These are phyloP conservation scores for Oryza nivara DNA, from an alignment of 176 grass and related monocot genomes.

Conservation along the genomic window DNA sequence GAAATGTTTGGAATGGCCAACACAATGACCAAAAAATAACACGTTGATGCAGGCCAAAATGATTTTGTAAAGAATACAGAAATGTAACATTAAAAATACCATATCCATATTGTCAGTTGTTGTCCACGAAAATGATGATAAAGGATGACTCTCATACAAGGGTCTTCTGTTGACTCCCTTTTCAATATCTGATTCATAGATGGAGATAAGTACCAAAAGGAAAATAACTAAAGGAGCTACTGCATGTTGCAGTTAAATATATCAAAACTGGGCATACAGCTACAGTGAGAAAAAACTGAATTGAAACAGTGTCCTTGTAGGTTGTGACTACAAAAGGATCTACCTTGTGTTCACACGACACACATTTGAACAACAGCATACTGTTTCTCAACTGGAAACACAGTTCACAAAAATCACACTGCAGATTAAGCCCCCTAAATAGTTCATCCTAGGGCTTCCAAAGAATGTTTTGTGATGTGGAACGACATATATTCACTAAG, in stretches of 20 bases:
- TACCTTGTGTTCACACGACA: not conserved
- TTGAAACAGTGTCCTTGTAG: not conserved
- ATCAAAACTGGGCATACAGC: too few species aligned
- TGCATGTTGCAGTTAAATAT: conserved; percentile 8
- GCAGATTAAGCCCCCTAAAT: too few species aligned
- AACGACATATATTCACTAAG: too few species aligned
- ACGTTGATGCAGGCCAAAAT: not conserved
- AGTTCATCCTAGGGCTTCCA: too few species aligned
- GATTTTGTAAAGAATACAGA: not conserved
- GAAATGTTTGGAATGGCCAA: not conserved
- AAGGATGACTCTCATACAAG: conserved; percentile 67
- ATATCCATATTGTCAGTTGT: conserved; percentile 72
- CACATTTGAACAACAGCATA: not conserved
- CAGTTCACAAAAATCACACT: too few species aligned
- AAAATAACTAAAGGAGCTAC: not conserved
- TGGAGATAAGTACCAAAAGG: conserved; percentile 25
- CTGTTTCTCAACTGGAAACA: not conserved
- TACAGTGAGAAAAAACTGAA: not conserved
- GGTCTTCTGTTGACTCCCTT: conserved; percentile 67
- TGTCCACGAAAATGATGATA: conserved; percentile 87
- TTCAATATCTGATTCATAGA: conserved; percentile 67
- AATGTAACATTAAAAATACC: conserved; percentile 47
- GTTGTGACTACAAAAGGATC: not conserved
- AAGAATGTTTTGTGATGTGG: too few species aligned
- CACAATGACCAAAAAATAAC: conserved; percentile 5